Evolutionary conservation across 495 filamentous ascomycete genomes (phyloP).

Genomic region (Talaromyces ruber): DNA sequence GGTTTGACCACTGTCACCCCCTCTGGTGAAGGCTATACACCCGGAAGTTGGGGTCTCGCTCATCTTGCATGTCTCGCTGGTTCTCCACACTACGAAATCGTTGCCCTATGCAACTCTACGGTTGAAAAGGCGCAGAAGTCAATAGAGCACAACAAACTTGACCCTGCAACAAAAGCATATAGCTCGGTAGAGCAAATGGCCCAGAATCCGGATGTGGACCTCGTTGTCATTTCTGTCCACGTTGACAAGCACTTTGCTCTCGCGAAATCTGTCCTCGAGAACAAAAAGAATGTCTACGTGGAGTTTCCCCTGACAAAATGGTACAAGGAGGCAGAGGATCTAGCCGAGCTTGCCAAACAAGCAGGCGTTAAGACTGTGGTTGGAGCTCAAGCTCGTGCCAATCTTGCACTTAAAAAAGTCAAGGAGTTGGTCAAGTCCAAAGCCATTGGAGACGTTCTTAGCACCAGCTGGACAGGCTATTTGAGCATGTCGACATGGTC

Average conservation of each 20-base stretch:
- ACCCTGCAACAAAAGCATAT: conserved; percentile 34
- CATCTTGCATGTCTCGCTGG: conserved; percentile 31
- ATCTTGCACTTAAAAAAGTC: conserved; percentile 32
- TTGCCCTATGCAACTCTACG: conserved; percentile 50
- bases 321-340: conserved; percentile 23
- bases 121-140: conserved; percentile 36
- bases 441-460: conserved; percentile 46
- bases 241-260: conserved; percentile 43
- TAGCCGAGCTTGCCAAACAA: conserved; percentile 28
- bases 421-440: conserved; percentile 36
- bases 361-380: conserved; percentile 36
- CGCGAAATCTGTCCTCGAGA: conserved; percentile 32
- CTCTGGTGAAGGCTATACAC: conserved; percentile 44
- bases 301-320: conserved; percentile 41
- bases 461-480: conserved; percentile 35
- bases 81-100: conserved; percentile 40
- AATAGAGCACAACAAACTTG: conserved; percentile 33
- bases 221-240: conserved; percentile 47
- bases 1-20: conserved; percentile 40
- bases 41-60: conserved; percentile 28
- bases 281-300: conserved; percentile 46
- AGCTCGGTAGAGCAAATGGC: conserved; percentile 40
- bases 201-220: conserved; percentile 41
- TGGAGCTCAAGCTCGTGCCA: conserved; percentile 22
- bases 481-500: conserved; percentile 27